Evolutionary conservation across 495 filamentous ascomycete genomes (phyloP), one percentile per base, ranked within the genome.

Genomic region (Aspergillus kassunensis): DNA sequence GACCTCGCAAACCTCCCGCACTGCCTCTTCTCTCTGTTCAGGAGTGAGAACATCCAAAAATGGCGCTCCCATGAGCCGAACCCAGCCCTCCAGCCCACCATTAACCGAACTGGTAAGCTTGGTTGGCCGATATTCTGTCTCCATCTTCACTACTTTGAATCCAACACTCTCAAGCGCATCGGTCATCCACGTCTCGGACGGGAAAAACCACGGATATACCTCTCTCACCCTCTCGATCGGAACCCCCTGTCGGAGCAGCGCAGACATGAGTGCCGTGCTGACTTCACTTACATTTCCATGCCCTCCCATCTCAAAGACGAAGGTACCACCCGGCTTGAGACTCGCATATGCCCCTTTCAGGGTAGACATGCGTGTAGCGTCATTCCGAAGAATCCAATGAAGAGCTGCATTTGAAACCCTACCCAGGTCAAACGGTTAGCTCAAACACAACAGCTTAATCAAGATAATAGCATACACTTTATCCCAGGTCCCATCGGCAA

Each of bases 261-360:
- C 76, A 0, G 66, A 63, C 0, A 84, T 64, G 2, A 89, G 58
- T 4, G 82, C 81, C 0, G 81, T 67, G 21, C 80, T 77, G 16
- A 88, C 72, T 61, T 90, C 88, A 0, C 72, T 70, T 0, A 88
- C 72, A 59, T 90, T 90, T 5, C 88, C 88, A 25, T 78, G 70
- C 0, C 82, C 88, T 49, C 88, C 88, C 78, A 85, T 82, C 58
- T 91, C 88, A 53, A 89, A 89, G 7, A 80, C 79, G 44, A 90
- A 83, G 0, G 42, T 52, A 0, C 86, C 88, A 8, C 76, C 76
- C 0, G 82, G 78, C 11, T 66, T 74, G 6, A 91, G 73, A 6
- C 75, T 69, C 27, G 62, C 63, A 31, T 71, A 63, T 4, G 78
- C 71, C 10, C 68, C 77, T 2, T 51, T 54, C 55, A 91, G 51